These are phyloP conservation scores for Ziziphus jujuba DNA, from an alignment of 306 rosid genomes.

Conservation along the genomic window DNA sequence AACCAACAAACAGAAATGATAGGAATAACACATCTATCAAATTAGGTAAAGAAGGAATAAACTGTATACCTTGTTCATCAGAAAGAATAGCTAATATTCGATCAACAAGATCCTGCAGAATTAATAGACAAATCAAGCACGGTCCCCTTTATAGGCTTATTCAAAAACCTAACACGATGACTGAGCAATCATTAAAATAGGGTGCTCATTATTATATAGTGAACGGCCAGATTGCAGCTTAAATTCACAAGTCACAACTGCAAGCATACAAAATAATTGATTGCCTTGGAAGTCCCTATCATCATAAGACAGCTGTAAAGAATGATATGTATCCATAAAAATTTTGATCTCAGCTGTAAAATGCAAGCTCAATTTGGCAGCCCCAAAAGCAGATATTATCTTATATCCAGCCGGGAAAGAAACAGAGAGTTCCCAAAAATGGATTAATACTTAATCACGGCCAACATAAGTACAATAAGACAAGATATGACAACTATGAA, in stretches of 20 bases:
- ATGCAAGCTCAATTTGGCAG: no score
- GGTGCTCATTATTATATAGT: not conserved
- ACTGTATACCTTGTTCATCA: slow-evolving; percentile 74
- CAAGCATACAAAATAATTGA: not conserved
- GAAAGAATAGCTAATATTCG: slow-evolving; percentile 73
- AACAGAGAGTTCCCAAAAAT: no score
- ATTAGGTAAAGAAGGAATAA: slow-evolving; percentile 3
- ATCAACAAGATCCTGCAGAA: slow-evolving; percentile 81
- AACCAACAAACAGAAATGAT: not conserved
- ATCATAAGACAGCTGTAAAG: not conserved
- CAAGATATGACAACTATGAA: not conserved
- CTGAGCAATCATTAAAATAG: not conserved
- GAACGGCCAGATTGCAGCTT: slow-evolving; percentile 8
- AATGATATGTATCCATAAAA: no score
- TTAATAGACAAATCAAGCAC: slow-evolving; percentile 22
- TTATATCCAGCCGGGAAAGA: no score
- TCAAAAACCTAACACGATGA: slow-evolving; percentile 17
- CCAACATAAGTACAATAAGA: not conserved
- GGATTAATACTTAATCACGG: no score
- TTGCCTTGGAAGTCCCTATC: not conserved
- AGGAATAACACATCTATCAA: not conserved
- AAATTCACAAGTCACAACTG: not conserved
- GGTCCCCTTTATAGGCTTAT: not conserved
- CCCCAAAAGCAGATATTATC: no score
- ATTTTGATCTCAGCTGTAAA: no score